Evolutionary conservation across 164 flowering plant species (phyloP).

Genomic region (Stephania yunnanensis): DNA sequence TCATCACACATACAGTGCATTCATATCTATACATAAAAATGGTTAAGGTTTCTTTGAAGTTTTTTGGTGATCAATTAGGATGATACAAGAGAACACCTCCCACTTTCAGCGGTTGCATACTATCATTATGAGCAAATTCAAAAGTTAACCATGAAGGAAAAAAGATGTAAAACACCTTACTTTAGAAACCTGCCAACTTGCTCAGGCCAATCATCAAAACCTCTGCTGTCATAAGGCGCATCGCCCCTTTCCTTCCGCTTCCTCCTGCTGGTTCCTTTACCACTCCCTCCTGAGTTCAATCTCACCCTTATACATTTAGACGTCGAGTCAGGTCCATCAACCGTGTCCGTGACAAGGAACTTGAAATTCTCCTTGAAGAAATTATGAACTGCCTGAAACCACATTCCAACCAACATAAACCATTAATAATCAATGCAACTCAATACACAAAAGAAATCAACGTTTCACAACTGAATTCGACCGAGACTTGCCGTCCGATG

Average conservation of each 20-base stretch:
- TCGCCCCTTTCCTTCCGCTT: constrained; percentile 77
- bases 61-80: background rate
- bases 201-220: constrained; percentile 80
- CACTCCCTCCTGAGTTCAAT: constrained; percentile 35
- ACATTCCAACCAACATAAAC: background rate
- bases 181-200: constrained; percentile 79
- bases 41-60: background rate
- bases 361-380: constrained; percentile 74
- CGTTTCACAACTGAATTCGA: background rate
- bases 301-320: constrained; percentile 91
- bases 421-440: background rate
- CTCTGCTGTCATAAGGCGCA: constrained; percentile 82
- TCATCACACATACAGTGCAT: no score
- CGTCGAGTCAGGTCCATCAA: constrained; percentile 72
- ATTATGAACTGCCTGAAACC: constrained; percentile 74
- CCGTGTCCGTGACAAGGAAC: constrained; percentile 85
- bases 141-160: background rate
- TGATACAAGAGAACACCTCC: background rate
- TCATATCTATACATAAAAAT: background rate
- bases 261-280: constrained; percentile 38
- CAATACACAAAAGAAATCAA: background rate
- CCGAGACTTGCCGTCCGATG: constrained; percentile 70
- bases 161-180: constrained; percentile 25
- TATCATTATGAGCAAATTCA: background rate
- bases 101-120: background rate